Percentiles rank a stretch among this genome's conserved stretches.
Conservation (phyloP, 208 protist species). For the Acanthamoeba castellanii region DNA sequence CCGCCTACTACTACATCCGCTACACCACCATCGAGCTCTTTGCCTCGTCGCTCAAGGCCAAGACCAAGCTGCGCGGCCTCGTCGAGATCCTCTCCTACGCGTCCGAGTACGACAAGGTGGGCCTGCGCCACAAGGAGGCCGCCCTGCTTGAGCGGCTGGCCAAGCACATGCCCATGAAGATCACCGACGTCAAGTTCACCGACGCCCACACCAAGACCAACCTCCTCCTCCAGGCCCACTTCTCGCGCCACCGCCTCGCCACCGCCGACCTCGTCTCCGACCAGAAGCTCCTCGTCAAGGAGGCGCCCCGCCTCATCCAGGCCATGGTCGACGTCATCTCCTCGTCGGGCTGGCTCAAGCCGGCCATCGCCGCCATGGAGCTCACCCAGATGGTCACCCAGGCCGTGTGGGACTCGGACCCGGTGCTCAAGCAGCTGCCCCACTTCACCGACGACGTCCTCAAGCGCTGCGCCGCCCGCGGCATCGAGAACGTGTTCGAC, state of each 20-base stretch:
- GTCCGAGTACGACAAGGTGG: constrained; percentile 95
- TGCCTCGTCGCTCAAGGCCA: constrained; percentile 88
- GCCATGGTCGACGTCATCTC: constrained; percentile 94
- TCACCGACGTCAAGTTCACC: constrained; percentile 90
- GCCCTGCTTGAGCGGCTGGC: constrained; percentile 93
- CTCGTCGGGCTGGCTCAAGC: constrained; percentile 94
- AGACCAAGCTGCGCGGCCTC: constrained; percentile 70
- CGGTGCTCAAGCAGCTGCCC: constrained; percentile 40
- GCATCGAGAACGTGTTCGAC: constrained; percentile 47
- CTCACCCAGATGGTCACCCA: constrained; percentile 97
- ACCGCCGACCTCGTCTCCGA: constrained; percentile 99
- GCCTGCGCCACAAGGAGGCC: constrained; percentile 99
- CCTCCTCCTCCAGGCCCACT: constrained; percentile 98
- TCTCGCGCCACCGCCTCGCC: constrained; percentile 92
- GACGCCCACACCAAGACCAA: constrained; percentile 97
- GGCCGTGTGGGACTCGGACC: constrained; percentile 89
- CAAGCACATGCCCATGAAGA: constrained; percentile 83
- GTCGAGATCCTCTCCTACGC: constrained; percentile 94
- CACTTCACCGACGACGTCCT: constrained; percentile 42
- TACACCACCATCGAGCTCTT: constrained; percentile 96
- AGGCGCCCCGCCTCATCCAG: constrained; percentile 96
- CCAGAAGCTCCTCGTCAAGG: constrained; percentile 97
- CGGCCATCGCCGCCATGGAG: constrained; percentile 93
- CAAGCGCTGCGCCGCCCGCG: background rate
- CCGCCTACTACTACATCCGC: constrained; percentile 99